These are phyloP conservation scores for Wickerhamomyces sp. DNA, from an alignment of 1,139 yeast species.

Conservation along the genomic window DNA sequence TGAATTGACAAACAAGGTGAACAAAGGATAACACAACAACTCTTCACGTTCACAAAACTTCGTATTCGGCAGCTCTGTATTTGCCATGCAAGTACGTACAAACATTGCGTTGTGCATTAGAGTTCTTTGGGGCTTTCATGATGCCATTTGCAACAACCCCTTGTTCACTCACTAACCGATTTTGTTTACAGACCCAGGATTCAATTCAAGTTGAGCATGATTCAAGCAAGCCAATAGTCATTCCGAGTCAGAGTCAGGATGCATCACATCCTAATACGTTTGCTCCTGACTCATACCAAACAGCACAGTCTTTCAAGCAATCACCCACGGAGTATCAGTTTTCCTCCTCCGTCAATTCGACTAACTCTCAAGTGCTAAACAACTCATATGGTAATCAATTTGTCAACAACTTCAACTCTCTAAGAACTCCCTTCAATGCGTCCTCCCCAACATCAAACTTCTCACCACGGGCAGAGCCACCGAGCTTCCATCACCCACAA, in stretches of 20 bases:
- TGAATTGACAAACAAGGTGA: no score
- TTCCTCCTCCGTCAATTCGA: conserved; percentile 21
- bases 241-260: conserved; percentile 22
- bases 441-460: conserved; percentile 19
- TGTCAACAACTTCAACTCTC: conserved; percentile 14
- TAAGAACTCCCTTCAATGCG: conserved; percentile 17
- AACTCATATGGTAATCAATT: conserved; percentile 16
- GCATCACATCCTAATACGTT: conserved; percentile 7
- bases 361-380: conserved; percentile 15
- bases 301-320: conserved; percentile 21
- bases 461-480: conserved; percentile 19
- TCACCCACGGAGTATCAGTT: conserved; percentile 18
- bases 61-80: neutral
- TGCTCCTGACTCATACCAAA: conserved; percentile 22
- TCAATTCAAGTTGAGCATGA: conserved; percentile 15
- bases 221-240: conserved; percentile 24
- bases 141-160: no score
- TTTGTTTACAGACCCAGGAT: conserved; percentile 8
- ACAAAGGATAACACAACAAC: no score
- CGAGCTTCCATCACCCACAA: conserved; percentile 8
- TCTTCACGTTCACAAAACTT: no score
- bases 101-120: no score
- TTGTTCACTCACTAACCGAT: neutral
- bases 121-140: no score
- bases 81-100: conserved; percentile 4